Evolutionary conservation across 768 basidiomycete genomes (phyloP).

Genomic region (Lenzites betulinus): DNA sequence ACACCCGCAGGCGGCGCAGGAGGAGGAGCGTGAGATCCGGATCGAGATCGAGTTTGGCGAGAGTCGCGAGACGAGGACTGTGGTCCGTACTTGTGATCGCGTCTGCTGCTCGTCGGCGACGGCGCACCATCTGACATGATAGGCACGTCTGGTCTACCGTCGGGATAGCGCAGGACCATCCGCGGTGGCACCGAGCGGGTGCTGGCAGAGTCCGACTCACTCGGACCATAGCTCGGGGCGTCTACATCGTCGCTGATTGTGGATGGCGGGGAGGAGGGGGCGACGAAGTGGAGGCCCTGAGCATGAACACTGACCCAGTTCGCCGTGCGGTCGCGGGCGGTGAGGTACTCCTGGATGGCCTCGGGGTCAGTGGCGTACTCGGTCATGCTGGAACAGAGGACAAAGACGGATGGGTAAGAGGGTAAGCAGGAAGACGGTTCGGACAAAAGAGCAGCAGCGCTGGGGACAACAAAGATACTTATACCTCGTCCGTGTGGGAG

Average conservation of each 20-base stretch:
- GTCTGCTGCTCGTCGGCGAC: constrained; percentile 10
- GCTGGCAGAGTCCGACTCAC: constrained; percentile 45
- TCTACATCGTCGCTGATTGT: constrained; percentile 36
- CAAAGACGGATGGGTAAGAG: constrained; percentile 17
- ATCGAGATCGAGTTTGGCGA: constrained; percentile 22
- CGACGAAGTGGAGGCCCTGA: constrained; percentile 7
- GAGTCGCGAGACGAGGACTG: constrained; percentile 20
- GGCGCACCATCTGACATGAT: constrained; percentile 44
- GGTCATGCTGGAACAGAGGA: constrained; percentile 47
- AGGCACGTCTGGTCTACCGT: constrained; percentile 65
- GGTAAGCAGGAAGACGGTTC: constrained; percentile 16
- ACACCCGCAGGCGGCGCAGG: constrained; percentile 8
- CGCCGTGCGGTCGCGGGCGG: constrained; percentile 61
- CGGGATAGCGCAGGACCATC: constrained; percentile 69
- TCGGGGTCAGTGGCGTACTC: constrained; percentile 64
- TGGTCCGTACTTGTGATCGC: constrained; percentile 10
- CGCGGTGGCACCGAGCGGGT: constrained; percentile 59
- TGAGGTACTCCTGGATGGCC: constrained; percentile 57
- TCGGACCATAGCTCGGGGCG: constrained; percentile 34
- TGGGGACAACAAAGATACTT: constrained; percentile 19
- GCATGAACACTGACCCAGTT: constrained; percentile 59
- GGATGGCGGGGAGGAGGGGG: constrained; percentile 26
- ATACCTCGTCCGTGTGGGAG: constrained; percentile 19
- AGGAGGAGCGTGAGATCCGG: constrained; percentile 20
- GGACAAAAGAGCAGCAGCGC: constrained; percentile 18